A percentile compares a stretch with the other conserved stretches of the same genome.
Conservation (phyloP, 768 basidiomycete species). For the Tylopilus vinaceipallidus region DNA sequence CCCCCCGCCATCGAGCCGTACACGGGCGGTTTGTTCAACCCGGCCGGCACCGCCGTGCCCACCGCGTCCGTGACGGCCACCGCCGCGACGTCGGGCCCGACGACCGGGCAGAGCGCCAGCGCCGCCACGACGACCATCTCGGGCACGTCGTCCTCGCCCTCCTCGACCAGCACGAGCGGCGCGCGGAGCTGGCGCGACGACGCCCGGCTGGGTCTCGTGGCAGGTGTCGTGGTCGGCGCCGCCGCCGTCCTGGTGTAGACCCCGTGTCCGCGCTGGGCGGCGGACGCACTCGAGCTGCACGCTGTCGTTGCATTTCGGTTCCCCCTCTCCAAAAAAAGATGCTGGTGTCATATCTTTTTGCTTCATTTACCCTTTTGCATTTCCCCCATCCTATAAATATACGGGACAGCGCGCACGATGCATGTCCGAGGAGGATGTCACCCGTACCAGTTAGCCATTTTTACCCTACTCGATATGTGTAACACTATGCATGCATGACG, state of each 20-base stretch:
- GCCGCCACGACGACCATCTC: neutral
- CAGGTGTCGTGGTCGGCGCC: constrained; percentile 2
- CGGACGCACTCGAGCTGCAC: neutral
- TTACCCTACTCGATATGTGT: no score
- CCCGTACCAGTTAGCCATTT: no score
- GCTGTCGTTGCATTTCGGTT: no score
- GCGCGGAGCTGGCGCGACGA: neutral
- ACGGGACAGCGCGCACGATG: neutral
- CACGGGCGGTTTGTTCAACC: no score
- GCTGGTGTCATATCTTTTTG: neutral
- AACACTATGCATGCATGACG: no score
- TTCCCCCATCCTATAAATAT: neutral
- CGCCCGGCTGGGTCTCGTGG: neutral
- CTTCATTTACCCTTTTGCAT: neutral
- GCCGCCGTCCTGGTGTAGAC: constrained; percentile 7
- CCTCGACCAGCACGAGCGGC: constrained; percentile 9
- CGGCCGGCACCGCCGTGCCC: no score
- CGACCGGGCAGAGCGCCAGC: neutral
- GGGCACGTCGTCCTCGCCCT: neutral
- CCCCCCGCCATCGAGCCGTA: no score
- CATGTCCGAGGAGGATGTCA: no score
- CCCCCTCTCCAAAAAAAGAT: neutral
- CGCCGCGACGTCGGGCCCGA: constrained; percentile 9
- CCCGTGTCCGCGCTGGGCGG: no score
- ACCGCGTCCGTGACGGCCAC: no score